Percentiles rank a stretch among this genome's conserved stretches.
These are phyloP conservation scores for Mariannaea sp. DNA, from an alignment of 2,329 filamentous ascomycete genomes.

Conservation along the genomic window DNA sequence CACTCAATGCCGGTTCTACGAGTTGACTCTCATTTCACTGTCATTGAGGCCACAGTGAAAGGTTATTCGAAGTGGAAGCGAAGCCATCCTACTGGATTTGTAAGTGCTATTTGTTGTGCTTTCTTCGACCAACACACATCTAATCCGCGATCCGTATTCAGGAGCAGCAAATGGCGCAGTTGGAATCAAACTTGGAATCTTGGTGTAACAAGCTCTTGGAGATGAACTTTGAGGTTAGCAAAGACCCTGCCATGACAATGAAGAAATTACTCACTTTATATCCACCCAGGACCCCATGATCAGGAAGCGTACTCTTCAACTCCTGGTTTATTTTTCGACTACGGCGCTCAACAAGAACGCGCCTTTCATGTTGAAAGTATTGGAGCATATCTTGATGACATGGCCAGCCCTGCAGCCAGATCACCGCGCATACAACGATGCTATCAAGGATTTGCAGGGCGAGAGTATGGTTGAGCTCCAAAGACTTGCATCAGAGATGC, in stretches of 20 bases:
- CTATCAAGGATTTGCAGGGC: slow-evolving; percentile 85
- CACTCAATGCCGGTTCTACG: slow-evolving; percentile 73
- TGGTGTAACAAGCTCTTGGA: slow-evolving; percentile 76
- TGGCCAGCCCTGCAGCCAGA: slow-evolving; percentile 75
- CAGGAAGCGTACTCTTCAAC: slow-evolving; percentile 77
- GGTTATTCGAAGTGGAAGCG: slow-evolving; percentile 81
- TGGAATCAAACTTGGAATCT: slow-evolving; percentile 68
- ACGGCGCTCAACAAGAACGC: slow-evolving; percentile 77
- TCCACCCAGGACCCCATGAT: slow-evolving; percentile 72
- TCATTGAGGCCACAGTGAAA: slow-evolving; percentile 86
- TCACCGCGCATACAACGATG: slow-evolving; percentile 77
- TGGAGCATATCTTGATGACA: slow-evolving; percentile 89
- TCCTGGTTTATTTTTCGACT: slow-evolving; percentile 84
- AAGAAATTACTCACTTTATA: background rate
- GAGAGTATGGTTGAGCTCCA: slow-evolving; percentile 88
- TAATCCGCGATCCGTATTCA: slow-evolving; percentile 38
- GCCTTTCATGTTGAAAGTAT: slow-evolving; percentile 82
- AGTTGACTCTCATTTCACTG: slow-evolving; percentile 86
- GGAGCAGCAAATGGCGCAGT: slow-evolving; percentile 57
- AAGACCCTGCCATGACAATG: background rate
- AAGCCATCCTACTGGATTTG: slow-evolving; percentile 38
- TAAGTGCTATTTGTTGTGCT: slow-evolving; percentile 30
- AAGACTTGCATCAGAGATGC: slow-evolving; percentile 85
- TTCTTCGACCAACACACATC: slow-evolving; percentile 1
- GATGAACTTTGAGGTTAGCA: slow-evolving; percentile 66